These are phyloP conservation scores for Talaromyces nanjingensis DNA, from an alignment of 495 filamentous ascomycete genomes.

Conservation along the genomic window DNA sequence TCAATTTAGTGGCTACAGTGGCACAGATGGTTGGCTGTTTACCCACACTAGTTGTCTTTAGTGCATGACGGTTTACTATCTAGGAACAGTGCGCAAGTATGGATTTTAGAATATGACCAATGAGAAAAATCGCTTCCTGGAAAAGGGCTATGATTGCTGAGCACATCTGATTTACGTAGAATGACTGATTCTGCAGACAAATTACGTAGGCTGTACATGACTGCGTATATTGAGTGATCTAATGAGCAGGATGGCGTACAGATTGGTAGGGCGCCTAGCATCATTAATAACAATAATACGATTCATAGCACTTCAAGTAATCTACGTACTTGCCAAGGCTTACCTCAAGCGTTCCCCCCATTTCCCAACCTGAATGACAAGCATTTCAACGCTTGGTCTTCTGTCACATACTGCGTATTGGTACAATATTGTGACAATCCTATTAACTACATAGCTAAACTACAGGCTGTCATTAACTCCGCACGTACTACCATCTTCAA, in stretches of 20 bases:
- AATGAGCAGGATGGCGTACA: neutral
- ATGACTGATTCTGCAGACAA: neutral
- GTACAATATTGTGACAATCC: neutral
- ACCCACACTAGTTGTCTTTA: neutral
- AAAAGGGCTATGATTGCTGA: neutral
- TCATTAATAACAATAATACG: neutral
- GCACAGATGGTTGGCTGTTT: neutral
- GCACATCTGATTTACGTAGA: neutral
- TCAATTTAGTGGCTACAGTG: neutral
- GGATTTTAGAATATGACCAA: neutral
- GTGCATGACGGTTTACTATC: neutral
- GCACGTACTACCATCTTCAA: neutral
- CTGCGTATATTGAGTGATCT: neutral
- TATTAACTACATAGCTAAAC: neutral
- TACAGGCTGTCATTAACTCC: neutral
- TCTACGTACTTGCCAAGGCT: no score
- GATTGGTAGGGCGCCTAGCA: neutral
- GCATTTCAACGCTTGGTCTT: no score
- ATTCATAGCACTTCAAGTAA: neutral
- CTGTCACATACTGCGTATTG: no score
- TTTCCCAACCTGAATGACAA: no score
- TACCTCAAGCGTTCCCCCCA: no score
- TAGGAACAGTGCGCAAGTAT: neutral
- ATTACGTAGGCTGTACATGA: neutral
- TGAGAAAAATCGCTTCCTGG: neutral